Conservation (phyloP, 2,329 filamentous ascomycete species). For the Aspergillus transmontanensis region DNA sequence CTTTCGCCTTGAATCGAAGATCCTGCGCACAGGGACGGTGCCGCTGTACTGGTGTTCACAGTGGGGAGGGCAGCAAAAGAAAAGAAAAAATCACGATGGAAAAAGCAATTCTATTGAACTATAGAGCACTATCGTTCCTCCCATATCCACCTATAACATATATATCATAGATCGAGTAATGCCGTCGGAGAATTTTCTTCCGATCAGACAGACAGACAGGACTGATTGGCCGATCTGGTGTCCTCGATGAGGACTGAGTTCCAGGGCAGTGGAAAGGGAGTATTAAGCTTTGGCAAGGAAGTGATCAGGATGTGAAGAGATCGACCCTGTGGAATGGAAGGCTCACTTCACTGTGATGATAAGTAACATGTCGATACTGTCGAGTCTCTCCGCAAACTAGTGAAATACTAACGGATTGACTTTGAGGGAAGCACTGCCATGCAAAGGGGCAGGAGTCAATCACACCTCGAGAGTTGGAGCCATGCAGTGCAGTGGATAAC, state of each 20-base stretch:
- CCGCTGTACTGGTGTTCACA: not conserved
- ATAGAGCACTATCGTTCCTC: conserved; percentile 1
- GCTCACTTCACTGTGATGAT: not conserved
- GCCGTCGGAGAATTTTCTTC: not conserved
- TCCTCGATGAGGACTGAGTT: conserved; percentile 7
- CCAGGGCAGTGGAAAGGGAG: conserved; percentile 15
- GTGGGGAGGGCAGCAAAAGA: not conserved
- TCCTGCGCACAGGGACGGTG: not conserved
- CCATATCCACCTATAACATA: not conserved
- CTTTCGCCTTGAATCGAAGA: not conserved
- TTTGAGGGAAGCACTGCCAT: not conserved
- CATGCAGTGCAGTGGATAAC: not conserved
- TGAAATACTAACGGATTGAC: not conserved
- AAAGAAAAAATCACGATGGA: not conserved
- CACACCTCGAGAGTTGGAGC: not conserved
- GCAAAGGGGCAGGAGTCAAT: conserved; percentile 11
- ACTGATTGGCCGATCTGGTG: conserved; percentile 16
- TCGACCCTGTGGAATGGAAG: not conserved
- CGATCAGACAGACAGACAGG: not conserved
- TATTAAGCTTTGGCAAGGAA: conserved; percentile 20
- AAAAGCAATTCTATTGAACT: conserved; percentile 1
- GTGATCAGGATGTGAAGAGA: not conserved
- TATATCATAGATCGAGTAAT: conserved; percentile 3
- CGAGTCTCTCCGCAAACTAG: not conserved
- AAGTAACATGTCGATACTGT: not conserved